Evolutionary conservation across 1,284 basidiomycete genomes (phyloP), one percentile per base, ranked within the genome.

Genomic region (Trichosporon sp.): DNA sequence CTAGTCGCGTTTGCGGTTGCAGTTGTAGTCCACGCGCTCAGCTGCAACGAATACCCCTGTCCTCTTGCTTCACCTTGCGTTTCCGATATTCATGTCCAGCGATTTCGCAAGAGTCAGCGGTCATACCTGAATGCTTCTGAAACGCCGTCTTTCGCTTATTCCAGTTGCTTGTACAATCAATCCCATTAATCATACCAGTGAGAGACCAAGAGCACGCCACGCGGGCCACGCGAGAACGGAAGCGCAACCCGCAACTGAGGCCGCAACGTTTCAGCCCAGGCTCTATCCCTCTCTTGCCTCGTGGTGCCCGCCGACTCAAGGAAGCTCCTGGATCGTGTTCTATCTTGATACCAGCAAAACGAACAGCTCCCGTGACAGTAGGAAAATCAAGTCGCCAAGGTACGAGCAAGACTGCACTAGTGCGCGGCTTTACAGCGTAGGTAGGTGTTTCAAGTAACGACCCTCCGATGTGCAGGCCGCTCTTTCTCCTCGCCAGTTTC

Each of bases 351-450:
- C 43, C 43, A 46, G 43, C 16, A 11, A 46, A n/a, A 4, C 8
- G 43, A 46, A 46, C 6, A 37, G 43, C 43, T 5, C 43, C 43
- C 43, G 3, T 10, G 11, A 10, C 38, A 40, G 38, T 11, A 40
- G 11, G 38, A 26, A 40, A 40, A 40, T 1, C 38, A 10, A 40
- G 38, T 40, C 38, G 38, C 38, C 38, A 40, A 40, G 38, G 38
- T 12, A 40, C 38, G 38, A 40, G 11, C 8, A 10, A 40, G 38
- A 40, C 38, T 5, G 16, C 43, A 46, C 43, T 46, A 46, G 16
- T n/a, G 43, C 43, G 43, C 43, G 43, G 43, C 43, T n/a, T 46
- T 46, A 46, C 43, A n/a, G 43, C 43, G 43, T 46, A 46, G 43
- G 43, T 46, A n/a, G 43, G 4, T 11, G 43, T 46, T 46, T 46